Evolutionary conservation across 2,329 filamentous ascomycete species (phyloP).

Genomic region (Aspergillus neotritici): DNA sequence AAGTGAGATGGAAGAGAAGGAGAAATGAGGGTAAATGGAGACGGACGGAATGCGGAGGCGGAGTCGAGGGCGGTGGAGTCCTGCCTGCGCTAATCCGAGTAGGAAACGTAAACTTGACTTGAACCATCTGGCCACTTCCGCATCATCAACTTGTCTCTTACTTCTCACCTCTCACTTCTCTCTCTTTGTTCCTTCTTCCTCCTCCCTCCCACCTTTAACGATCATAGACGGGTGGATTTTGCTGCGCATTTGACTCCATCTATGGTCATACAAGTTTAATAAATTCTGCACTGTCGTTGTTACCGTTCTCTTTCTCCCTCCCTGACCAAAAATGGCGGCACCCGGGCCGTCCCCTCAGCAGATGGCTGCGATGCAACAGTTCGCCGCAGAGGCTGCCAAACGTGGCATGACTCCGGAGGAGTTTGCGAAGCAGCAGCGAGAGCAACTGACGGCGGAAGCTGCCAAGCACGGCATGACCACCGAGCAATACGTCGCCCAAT

Average conservation of each 20-base stretch:
- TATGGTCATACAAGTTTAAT: no score
- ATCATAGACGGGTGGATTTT: no score
- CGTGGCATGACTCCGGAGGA: constrained; percentile 78
- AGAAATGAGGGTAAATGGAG: not conserved
- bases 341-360: constrained; percentile 69
- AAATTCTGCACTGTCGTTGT: not conserved
- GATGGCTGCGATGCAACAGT: constrained; percentile 75
- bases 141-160: not conserved
- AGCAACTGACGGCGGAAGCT: constrained; percentile 42
- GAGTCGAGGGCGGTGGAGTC: constrained; percentile 14
- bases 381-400: constrained; percentile 76
- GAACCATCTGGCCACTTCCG: constrained; percentile 5
- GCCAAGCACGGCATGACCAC: constrained; percentile 49
- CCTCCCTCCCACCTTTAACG: not conserved
- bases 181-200: not conserved
- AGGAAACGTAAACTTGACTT: constrained; percentile 1
- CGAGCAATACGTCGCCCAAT: constrained; percentile 44
- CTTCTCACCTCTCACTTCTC: constrained; percentile 7
- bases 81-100: not conserved
- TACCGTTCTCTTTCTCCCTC: not conserved
- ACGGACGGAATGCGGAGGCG: constrained; percentile 1
- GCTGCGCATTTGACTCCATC: no score
- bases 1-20: not conserved
- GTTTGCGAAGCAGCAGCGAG: constrained; percentile 62
- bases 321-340: constrained; percentile 28